These are phyloP conservation scores for Eucalyptus cladocalyx DNA, from an alignment of 345 rosid species.

Conservation along the genomic window DNA sequence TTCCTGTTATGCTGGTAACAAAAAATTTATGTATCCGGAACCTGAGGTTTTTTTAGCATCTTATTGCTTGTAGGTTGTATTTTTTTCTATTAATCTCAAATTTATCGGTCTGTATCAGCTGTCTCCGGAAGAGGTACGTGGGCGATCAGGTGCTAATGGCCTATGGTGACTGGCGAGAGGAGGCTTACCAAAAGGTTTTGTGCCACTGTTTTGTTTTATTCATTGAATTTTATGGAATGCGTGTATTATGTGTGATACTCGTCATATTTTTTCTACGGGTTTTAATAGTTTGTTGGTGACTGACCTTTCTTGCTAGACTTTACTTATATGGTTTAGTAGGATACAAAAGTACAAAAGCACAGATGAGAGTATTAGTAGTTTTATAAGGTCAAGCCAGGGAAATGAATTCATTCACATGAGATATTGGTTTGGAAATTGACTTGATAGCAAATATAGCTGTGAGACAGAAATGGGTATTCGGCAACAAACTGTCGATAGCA, in stretches of 20 bases:
- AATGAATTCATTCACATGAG: not conserved
- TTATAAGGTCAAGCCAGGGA: not conserved
- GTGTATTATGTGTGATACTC: not conserved
- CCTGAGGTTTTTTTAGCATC: not conserved
- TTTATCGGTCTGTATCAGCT: not conserved
- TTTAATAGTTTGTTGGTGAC: not conserved
- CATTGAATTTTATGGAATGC: not conserved
- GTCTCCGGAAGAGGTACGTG: not conserved
- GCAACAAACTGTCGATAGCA: not conserved
- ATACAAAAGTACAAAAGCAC: not conserved
- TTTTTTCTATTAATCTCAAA: not conserved
- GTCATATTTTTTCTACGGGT: not conserved
- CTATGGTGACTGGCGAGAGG: slow-evolving; percentile 76
- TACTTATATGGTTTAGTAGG: not conserved
- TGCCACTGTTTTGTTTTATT: not conserved
- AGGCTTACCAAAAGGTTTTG: slow-evolving; percentile 67
- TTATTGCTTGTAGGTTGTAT: not conserved
- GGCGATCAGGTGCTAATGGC: not conserved
- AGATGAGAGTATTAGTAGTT: not conserved
- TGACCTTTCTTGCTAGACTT: not conserved
- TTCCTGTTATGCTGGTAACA: not conserved
- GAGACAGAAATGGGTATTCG: not conserved
- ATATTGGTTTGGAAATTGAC: not conserved
- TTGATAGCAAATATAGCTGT: not conserved
- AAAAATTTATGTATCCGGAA: not conserved